Conservation (phyloP, 352 stramenopile species). For the Elongisporangium undulatum region DNA sequence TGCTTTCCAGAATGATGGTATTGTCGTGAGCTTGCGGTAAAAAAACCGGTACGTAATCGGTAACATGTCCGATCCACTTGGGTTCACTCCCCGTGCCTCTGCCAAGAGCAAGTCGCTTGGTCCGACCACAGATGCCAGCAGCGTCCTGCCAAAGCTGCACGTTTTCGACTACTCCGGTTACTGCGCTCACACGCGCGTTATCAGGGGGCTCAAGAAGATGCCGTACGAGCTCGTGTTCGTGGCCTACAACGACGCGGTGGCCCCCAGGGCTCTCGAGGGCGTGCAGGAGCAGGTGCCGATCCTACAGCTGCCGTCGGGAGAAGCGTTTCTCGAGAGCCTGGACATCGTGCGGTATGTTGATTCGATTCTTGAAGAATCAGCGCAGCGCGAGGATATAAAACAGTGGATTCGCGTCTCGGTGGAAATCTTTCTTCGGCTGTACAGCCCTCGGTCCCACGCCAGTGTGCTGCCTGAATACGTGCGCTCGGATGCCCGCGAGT, state of each 20-base stretch:
- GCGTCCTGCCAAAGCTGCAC: conserved; percentile 31
- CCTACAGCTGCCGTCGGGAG: conserved; percentile 16
- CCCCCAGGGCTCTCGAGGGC: conserved; percentile 28
- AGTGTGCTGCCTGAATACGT: conserved; percentile 42
- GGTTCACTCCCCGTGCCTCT: no score
- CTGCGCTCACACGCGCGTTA: conserved; percentile 38
- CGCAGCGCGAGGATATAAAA: conserved; percentile 32
- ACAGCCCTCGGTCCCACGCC: conserved; percentile 44
- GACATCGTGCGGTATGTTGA: conserved; percentile 50
- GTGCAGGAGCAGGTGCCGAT: conserved; percentile 35
- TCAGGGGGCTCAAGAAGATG: conserved; percentile 40
- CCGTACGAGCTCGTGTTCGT: conserved; percentile 31
- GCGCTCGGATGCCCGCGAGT: conserved; percentile 30
- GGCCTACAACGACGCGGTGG: conserved; percentile 37
- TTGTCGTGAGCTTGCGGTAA: no score
- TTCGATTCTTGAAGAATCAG: conserved; percentile 22
- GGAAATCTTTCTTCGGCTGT: conserved; percentile 31
- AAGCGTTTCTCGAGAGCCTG: conserved; percentile 31
- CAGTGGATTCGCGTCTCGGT: conserved; percentile 43
- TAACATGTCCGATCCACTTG: no score
- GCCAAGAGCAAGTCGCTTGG: neutral
- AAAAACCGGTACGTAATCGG: no score
- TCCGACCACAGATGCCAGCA: neutral
- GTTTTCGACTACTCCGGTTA: conserved; percentile 49
- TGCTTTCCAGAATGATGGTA: neutral